Percentiles rank a stretch among this genome's conserved stretches.
Conservation (phyloP, 1,284 basidiomycete genomes). For the Malassezia furfur region DNA sequence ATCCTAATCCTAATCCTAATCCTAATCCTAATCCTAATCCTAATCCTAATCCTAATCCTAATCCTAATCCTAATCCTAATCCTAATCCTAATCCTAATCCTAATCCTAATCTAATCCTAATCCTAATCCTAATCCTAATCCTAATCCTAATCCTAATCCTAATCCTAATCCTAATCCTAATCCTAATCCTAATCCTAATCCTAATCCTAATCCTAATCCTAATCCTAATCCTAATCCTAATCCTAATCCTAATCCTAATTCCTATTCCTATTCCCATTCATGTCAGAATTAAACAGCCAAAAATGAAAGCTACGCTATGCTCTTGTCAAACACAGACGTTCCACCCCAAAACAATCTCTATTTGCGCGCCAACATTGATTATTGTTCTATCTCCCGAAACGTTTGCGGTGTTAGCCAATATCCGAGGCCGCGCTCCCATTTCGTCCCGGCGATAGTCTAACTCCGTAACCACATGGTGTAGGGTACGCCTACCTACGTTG, state of each 20-base stretch:
- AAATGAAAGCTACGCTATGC: not conserved
- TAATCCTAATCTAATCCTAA: constrained; percentile 16
- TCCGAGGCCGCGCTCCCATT: not conserved
- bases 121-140: constrained; percentile 16
- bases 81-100: constrained; percentile 15
- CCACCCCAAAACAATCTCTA: not conserved
- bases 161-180: constrained; percentile 16
- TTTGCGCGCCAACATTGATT: not conserved
- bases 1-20: constrained; percentile 4
- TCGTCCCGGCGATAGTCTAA: not conserved
- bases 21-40: constrained; percentile 1
- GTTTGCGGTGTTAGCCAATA: too few species aligned
- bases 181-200: constrained; percentile 4
- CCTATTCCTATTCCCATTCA: not conserved
- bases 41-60: constrained; percentile 9
- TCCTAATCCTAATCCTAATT: constrained; percentile 14
- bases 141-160: constrained; percentile 16
- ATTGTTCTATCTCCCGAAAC: not conserved
- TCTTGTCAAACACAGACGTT: too few species aligned
- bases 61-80: constrained; percentile 14
- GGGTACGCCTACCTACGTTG: too few species aligned
- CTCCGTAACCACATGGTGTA: not conserved
- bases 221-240: constrained; percentile 7
- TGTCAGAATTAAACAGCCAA: not conserved
- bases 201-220: constrained; percentile 5